Evolutionary conservation across 169 alveolate genomes (phyloP), one percentile per base, ranked within the genome.

Genomic region (Cryptosporidium ryanae): DNA sequence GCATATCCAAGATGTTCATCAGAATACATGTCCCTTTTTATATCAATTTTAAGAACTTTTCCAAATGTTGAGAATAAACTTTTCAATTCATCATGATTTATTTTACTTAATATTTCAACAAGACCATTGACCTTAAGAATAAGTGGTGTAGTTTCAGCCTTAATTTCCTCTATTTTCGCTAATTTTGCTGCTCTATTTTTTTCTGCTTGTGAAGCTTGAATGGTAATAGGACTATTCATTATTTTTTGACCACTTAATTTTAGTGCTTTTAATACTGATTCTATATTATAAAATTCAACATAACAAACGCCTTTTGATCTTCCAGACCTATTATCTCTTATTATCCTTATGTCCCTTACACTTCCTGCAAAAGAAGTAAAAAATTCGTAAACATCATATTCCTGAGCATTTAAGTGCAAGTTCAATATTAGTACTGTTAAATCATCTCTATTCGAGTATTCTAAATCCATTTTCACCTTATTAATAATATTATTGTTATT

Each of bases 151-250:
- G 94, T 96, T 44, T 93, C 94, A 17, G 95, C 98, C 84, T 94
- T 95, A 82, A 94, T 92, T 82, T 92, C 93, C 59, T 64, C 94
- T 89, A 82, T 90, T 90, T 96, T 97, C 23, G 97, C 96, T 0
- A 98, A 99, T 46, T 94, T 93, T 7, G 99, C 99, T 38, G 99
- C 98, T 66, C 99, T 92, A 91, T 98, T 98, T 91, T 97, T 98
- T 91, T 98, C 99, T 1, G 99, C 99, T 93, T 97, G 98, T 29
- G 99, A 97, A 21, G 99, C 96, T 84, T 97, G 97, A 32, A 98
- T 97, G 31, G 94, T 93, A 5, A 94, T 68, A 2, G 98, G 96
- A 76, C 95, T 95, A 21, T 98, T 98, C 84, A 94, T 93, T 52
- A 97, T 82, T 84, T 92, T 91, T 66, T 93, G 94, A 0, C 99